These are phyloP conservation scores for Diutina mesorugosa DNA, from an alignment of 1,139 yeast species.

Conservation along the genomic window DNA sequence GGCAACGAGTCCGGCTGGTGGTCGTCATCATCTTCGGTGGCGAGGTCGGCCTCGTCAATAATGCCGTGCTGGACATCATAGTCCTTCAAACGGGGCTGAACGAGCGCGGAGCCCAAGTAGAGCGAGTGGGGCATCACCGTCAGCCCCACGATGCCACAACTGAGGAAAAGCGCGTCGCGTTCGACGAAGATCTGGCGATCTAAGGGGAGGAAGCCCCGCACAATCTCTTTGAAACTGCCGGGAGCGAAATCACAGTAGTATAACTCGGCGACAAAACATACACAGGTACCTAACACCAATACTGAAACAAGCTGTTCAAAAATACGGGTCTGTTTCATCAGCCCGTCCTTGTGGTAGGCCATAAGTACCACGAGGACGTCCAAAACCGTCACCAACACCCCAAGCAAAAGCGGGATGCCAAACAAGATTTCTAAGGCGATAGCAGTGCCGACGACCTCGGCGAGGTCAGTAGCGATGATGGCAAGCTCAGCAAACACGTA, in stretches of 20 bases:
- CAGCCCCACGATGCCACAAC: conserved; percentile 68
- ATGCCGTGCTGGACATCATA: conserved; percentile 40
- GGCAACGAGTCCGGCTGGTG: conserved; percentile 6
- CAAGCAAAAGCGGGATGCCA: conserved; percentile 50
- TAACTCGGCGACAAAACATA: conserved; percentile 51
- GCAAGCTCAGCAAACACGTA: conserved; percentile 63
- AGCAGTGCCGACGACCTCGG: conserved; percentile 77
- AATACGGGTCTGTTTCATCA: conserved; percentile 48
- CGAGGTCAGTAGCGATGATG: conserved; percentile 69
- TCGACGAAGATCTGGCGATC: conserved; percentile 33
- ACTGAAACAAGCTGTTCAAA: conserved; percentile 56
- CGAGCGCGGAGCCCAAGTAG: conserved; percentile 64
- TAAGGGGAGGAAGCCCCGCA: conserved; percentile 50
- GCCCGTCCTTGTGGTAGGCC: conserved; percentile 64
- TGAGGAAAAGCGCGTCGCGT: conserved; percentile 48
- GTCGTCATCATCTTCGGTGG: neutral
- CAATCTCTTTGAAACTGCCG: conserved; percentile 22
- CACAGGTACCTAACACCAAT: conserved; percentile 51
- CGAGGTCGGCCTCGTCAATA: conserved; percentile 3
- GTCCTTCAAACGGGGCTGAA: conserved; percentile 60
- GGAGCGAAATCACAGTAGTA: conserved; percentile 34
- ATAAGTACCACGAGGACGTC: conserved; percentile 57
- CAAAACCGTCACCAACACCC: conserved; percentile 57
- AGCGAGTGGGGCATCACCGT: conserved; percentile 80
- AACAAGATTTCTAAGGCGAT: conserved; percentile 60